Evolutionary conservation across 2,329 filamentous ascomycete genomes (phyloP).

Genomic region (Clarireedia monteithiana): DNA sequence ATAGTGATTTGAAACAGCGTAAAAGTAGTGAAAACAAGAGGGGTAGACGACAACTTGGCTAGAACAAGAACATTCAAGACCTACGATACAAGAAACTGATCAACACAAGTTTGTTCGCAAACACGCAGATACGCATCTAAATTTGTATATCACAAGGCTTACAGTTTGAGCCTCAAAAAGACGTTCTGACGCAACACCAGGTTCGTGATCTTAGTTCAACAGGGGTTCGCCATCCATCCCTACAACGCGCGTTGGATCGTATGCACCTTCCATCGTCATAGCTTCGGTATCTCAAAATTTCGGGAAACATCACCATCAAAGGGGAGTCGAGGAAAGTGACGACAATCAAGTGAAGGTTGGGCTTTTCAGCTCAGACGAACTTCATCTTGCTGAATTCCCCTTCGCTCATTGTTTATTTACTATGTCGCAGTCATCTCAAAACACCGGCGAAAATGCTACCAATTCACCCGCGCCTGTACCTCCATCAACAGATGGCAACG

Average conservation of each 20-base stretch:
- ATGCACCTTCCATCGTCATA: conserved; percentile 5
- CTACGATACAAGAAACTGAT: too few species aligned
- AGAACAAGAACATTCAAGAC: too few species aligned
- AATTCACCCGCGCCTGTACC: conserved; percentile 7
- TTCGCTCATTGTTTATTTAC: not conserved
- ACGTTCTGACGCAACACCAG: not conserved
- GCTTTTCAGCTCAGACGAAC: conserved; percentile 3
- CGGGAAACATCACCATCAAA: not conserved
- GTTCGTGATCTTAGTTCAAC: not conserved
- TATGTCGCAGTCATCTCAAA: conserved; percentile 10
- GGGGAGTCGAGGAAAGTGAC: not conserved
- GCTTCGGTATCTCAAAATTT: not conserved
- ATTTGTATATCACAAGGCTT: too few species aligned
- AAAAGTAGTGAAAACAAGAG: too few species aligned
- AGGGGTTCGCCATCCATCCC: conserved; percentile 3
- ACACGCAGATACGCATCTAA: too few species aligned
- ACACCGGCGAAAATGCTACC: conserved; percentile 11
- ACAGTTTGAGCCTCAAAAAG: not conserved
- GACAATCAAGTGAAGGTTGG: conserved; percentile 3
- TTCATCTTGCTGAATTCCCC: not conserved
- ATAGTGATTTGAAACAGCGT: too few species aligned
- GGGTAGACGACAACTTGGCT: too few species aligned
- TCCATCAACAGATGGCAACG: conserved; percentile 17
- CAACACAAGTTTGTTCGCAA: too few species aligned
- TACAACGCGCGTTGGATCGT: not conserved